Evolutionary conservation across 306 rosid genomes (phyloP).

Genomic region (Ammopiptanthus mongolicus): DNA sequence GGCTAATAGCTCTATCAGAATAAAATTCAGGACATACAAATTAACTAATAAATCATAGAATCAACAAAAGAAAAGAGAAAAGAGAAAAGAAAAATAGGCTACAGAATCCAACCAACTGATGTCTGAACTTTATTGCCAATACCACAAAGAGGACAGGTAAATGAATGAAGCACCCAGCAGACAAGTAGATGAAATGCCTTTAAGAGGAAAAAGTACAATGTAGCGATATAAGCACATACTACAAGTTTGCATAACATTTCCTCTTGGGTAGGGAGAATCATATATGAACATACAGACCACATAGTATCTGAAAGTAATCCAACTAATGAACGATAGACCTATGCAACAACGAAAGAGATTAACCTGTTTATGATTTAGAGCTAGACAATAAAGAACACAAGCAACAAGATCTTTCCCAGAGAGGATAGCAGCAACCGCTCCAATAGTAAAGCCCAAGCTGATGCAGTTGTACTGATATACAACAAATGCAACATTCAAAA

Average conservation of each 20-base stretch:
- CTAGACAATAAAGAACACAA: constrained; percentile 60
- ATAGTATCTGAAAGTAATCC: not conserved
- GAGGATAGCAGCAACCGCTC: constrained; percentile 69
- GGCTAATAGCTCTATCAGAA: not conserved
- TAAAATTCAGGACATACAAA: not conserved
- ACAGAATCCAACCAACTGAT: not conserved
- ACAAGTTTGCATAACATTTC: not conserved
- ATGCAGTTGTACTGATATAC: constrained; percentile 73
- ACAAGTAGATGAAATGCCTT: not conserved
- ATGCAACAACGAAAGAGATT: not conserved
- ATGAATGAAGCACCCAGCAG: not conserved
- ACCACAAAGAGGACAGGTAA: not conserved
- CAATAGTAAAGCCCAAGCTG: constrained; percentile 82
- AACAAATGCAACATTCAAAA: constrained; percentile 7
- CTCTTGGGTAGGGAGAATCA: not conserved
- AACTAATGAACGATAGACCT: not conserved
- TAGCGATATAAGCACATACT: not conserved
- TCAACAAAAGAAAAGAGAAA: not conserved
- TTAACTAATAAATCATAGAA: not conserved
- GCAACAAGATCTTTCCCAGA: constrained; percentile 62
- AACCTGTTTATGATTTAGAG: constrained; percentile 88
- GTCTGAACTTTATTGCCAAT: not conserved
- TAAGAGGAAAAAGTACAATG: not conserved
- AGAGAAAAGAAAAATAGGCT: not conserved
- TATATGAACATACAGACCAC: not conserved